Evolutionary conservation across 768 basidiomycete species (phyloP), one percentile per base, ranked within the genome.

Genomic region (Trichaptum fuscoviolaceum): DNA sequence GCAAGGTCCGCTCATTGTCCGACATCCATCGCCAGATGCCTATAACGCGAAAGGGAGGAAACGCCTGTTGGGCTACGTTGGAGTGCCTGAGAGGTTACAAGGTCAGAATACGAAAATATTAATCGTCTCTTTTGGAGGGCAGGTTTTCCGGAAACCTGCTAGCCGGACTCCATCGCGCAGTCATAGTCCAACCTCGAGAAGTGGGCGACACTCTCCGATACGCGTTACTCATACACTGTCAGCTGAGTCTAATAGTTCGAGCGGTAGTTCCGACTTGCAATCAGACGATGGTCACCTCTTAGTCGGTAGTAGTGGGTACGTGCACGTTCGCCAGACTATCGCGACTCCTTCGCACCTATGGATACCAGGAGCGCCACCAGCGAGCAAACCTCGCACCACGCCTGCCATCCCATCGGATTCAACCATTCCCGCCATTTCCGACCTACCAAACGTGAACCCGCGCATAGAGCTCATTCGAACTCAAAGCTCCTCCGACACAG

Each of bases 111-210:
- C 84, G 2, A 89, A 85, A 71, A 84, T 93, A 57, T 81, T 93
- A 27, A 77, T 93, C 27, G 89, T 93, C 7, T 92, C 91, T 0
- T 93, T 93, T 71, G 91, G 91, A 18, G 91, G 91, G 0, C 91
- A 93, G 70, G 78, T 87, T 8, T 88, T 93, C 74, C 84, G 83
- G 65, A 81, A 80, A 63, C 87, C 87, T 2, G 75, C 76, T 6
- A 84, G 84, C 70, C 74, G 75, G 12, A 73, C 71, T 1, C 77
- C 75, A 42, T 73, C 75, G 34, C 70, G 70, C 20, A 71, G 73
- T 0, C 68, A 67, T 1, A 74, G 70, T 63, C 69, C 6, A 4
- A 2, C 58, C 36, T 7, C 6, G n/a, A 34, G n/a, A 24, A 80
- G 76, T 65, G 25, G 62, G 15, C 64, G 42, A 7, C 65, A 30